A percentile compares a stretch with the other conserved stretches of the same genome.
Conservation (phyloP, 2,329 filamentous ascomycete genomes). For the Penicillium sp. region DNA sequence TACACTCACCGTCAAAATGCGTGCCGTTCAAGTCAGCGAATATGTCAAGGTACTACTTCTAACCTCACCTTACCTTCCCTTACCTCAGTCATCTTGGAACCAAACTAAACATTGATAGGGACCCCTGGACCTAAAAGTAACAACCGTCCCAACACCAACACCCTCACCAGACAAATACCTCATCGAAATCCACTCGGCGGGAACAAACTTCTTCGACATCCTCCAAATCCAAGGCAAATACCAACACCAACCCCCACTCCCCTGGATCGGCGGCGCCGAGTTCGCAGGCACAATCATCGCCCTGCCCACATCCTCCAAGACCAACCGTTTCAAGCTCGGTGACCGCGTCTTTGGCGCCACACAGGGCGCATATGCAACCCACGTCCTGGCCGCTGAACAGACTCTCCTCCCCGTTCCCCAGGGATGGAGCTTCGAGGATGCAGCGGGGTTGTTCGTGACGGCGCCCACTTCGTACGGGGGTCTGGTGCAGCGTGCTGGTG, state of each 20-base stretch:
- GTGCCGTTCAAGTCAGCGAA: conserved; percentile 67
- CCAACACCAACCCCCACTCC: conserved; percentile 82
- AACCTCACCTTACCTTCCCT: not conserved
- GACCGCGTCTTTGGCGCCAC: conserved; percentile 80
- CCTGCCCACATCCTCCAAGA: conserved; percentile 52
- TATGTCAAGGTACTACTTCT: conserved; percentile 69
- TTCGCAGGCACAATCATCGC: conserved; percentile 76
- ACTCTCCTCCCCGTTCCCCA: conserved; percentile 68
- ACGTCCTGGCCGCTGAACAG: conserved; percentile 63
- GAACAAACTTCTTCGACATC: conserved; percentile 96
- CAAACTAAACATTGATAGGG: conserved; percentile 52
- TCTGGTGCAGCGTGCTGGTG: conserved; percentile 69
- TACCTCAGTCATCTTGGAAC: too few relatives aligned
- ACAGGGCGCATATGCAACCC: conserved; percentile 82
- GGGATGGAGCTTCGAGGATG: conserved; percentile 79
- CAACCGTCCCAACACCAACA: conserved; percentile 67
- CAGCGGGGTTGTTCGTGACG: conserved; percentile 86
- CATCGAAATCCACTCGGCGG: conserved; percentile 79
- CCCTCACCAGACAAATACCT: conserved; percentile 74
- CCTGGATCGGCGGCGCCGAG: conserved; percentile 82
- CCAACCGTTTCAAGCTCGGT: conserved; percentile 67
- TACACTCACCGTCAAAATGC: conserved; percentile 55
- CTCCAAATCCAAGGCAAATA: conserved; percentile 95
- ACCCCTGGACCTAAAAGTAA: conserved; percentile 73
- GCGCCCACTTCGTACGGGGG: conserved; percentile 86